phyloP scores from a whole-genome alignment of 2,329 filamentous ascomycete genomes.

The Penicillium expansum region DNA sequence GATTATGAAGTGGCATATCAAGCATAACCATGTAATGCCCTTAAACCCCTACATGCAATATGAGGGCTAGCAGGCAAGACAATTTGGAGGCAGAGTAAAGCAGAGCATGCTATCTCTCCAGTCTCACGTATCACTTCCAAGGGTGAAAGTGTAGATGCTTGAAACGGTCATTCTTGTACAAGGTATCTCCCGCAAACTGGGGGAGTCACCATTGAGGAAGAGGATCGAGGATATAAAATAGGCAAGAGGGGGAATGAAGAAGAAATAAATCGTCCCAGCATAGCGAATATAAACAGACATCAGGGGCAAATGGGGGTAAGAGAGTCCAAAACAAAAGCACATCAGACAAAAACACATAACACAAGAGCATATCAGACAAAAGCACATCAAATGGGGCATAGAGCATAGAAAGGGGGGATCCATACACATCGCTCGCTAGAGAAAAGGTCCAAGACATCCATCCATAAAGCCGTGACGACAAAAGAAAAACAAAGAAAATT shows the following conservation, averaged over 20 bases:
- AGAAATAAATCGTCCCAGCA: constrained; percentile 15
- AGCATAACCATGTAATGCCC: neutral
- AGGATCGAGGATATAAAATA: constrained; percentile 1
- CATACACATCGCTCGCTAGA: constrained; percentile 39
- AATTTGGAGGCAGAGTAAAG: neutral
- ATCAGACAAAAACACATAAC: constrained; percentile 9
- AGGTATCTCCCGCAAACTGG: constrained; percentile 18
- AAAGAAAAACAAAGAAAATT: constrained; percentile 22
- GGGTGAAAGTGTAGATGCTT: neutral
- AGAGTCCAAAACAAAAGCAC: constrained; percentile 14
- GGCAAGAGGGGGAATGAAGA: constrained; percentile 9
- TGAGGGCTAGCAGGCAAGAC: neutral
- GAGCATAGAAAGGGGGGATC: constrained; percentile 23
- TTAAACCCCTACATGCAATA: neutral
- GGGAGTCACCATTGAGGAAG: constrained; percentile 13
- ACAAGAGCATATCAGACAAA: constrained; percentile 8
- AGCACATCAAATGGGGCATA: constrained; percentile 21
- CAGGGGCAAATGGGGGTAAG: constrained; percentile 10
- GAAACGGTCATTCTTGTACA: constrained; percentile 26
- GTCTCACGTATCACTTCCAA: neutral
- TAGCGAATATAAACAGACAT: constrained; percentile 19
- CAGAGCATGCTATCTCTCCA: neutral
- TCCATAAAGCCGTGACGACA: constrained; percentile 32
- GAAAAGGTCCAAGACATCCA: constrained; percentile 29
- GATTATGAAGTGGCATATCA: neutral